Evolutionary conservation across 805 yeast genomes (phyloP).

Genomic region (Starmerella scarabaei): DNA sequence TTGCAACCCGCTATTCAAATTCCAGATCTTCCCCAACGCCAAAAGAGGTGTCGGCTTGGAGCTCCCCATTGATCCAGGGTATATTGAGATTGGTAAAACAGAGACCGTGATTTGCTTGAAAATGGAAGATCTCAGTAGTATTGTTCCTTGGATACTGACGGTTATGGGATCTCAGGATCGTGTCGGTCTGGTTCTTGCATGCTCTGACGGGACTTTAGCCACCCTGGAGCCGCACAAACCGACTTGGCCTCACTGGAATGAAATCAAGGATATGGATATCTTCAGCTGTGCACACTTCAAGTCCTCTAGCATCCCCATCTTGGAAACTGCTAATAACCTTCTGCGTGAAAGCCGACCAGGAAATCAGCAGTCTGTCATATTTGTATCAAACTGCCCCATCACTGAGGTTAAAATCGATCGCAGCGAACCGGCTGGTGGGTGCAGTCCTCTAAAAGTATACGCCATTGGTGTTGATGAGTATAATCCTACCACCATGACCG

Average conservation of each 20-base stretch:
- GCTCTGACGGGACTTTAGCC: conserved; percentile 2
- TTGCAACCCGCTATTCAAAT: neutral
- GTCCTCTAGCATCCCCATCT: neutral
- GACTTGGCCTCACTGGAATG: conserved; percentile 11
- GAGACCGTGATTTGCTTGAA: conserved; percentile 11
- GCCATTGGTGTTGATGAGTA: conserved; percentile 7
- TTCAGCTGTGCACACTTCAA: conserved; percentile 1
- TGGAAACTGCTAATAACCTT: conserved; percentile 4
- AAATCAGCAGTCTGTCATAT: conserved; percentile 4
- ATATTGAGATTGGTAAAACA: neutral
- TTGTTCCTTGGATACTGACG: conserved; percentile 4
- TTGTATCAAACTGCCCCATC: conserved; percentile 7
- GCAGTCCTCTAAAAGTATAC: conserved; percentile 1
- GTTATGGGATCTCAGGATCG: conserved; percentile 11
- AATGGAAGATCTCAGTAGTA: neutral
- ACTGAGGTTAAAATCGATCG: neutral
- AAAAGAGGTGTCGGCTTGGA: neutral
- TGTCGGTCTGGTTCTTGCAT: conserved; percentile 9
- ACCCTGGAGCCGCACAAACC: conserved; percentile 7
- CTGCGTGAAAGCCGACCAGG: neutral
- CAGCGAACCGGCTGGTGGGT: neutral
- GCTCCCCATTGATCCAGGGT: neutral
- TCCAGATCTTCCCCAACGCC: conserved; percentile 1
- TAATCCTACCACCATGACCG: conserved; percentile 2
- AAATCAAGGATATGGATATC: neutral